Percentiles rank a stretch among this genome's conserved stretches.
phyloP scores from a whole-genome alignment of 108 stramenopile species.

The Nitzschia sp. region DNA sequence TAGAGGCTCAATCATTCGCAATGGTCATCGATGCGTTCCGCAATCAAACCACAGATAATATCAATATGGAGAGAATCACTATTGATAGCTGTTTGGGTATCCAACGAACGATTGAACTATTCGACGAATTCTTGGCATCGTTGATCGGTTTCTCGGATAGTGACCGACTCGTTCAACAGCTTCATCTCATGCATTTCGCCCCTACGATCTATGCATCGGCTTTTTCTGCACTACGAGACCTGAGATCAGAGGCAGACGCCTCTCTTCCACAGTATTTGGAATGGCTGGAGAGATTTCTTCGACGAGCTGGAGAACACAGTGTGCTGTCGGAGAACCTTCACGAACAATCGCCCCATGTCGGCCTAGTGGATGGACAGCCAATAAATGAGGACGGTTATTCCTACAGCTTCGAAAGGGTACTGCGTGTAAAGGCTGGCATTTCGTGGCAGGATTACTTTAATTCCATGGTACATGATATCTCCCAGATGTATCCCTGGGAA shows the following conservation, averaged over 20 bases:
- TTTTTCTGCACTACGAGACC: constrained; percentile 8
- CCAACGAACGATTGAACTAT: constrained; percentile 7
- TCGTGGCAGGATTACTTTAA: not conserved
- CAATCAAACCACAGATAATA: not conserved
- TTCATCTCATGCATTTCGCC: constrained; percentile 15
- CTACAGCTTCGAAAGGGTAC: not conserved
- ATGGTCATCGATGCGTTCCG: constrained; percentile 15
- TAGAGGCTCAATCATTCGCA: constrained; percentile 14
- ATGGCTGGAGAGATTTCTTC: constrained; percentile 6
- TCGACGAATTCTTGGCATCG: constrained; percentile 22
- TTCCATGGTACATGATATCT: not conserved
- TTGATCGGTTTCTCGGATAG: not conserved
- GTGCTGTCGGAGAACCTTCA: not conserved
- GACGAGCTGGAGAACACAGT: constrained; percentile 7
- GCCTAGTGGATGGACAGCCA: no score
- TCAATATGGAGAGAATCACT: not conserved
- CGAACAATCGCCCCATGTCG: no score
- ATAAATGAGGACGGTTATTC: constrained; percentile 1
- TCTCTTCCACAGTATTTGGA: not conserved
- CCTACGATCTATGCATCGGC: constrained; percentile 17
- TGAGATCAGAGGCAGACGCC: not conserved
- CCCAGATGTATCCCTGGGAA: not conserved
- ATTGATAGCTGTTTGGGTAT: constrained; percentile 4
- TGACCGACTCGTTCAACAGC: not conserved
- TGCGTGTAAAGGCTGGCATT: not conserved